Evolutionary conservation across 139 green algal genomes (phyloP), one percentile per base, ranked within the genome.

Genomic region (Gonium pectorale): DNA sequence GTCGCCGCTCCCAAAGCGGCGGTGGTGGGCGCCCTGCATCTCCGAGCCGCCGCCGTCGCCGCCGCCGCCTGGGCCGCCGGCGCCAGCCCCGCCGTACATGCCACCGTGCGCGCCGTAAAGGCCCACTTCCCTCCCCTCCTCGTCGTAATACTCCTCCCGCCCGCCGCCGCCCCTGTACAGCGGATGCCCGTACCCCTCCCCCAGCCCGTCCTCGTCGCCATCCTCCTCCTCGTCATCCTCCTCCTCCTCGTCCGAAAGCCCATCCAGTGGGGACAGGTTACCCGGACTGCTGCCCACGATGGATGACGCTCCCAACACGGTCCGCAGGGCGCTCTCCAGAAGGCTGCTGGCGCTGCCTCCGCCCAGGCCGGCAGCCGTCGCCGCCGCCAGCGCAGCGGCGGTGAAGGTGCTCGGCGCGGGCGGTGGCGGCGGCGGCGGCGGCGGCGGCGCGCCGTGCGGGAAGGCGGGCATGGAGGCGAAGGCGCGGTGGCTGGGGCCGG

Each of bases 261-360:
- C 73, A 8, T 69, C 73, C 54, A 81, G 38, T 0, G 73, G 73
- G 19, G 73, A 70, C 40, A 81, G n/a, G 13, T 11, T 69, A 3
- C 73, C 73, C 9, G 73, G 54, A 11, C 35, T 70, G 73, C 37
- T 70, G 38, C 56, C 73, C 38, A 64, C 29, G 31, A 81, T 54
- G 33, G 73, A 81, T 9, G 49, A 67, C 21, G 73, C 69, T 0
- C 73, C 3, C 0, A 81, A 31, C 49, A 81, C 37, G 51, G 54
- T 35, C 8, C n/a, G 3, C 26, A 81, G 3, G 1, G 73, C 52
- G 19, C 35, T 46, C 33, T 80, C 71, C 19, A 80, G 33, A 19
- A 80, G 33, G 52, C 71, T 80, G n/a, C 49, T 27, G 33, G 51
- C 37, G 71, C 71, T 52, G 31, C 44, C 70, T 46, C 49, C 46